Percentiles rank a stretch among this genome's conserved stretches.
Conservation (phyloP, 192 early-diverging fungal genomes). For the Coemansia sp. region DNA sequence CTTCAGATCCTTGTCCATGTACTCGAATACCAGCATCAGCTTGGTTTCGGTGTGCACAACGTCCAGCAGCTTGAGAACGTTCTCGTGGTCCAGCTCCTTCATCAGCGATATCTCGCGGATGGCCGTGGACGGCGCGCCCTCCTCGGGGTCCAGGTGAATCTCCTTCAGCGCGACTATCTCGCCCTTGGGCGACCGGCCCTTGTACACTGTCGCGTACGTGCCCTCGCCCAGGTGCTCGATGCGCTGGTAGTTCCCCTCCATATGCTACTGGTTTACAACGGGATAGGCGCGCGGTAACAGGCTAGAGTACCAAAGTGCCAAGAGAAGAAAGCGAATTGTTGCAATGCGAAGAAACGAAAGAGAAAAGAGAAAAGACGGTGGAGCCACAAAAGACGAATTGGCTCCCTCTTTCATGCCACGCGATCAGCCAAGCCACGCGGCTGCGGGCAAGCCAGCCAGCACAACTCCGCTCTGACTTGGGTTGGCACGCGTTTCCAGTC, state of each 20-base stretch:
- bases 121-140: constrained; percentile 94
- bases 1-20: constrained; percentile 84
- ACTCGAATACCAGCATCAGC: constrained; percentile 82
- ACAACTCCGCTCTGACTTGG: too few species aligned
- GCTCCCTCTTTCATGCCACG: too few species aligned
- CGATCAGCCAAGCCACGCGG: too few species aligned
- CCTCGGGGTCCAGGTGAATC: constrained; percentile 85
- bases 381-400: background rate
- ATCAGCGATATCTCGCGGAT: constrained; percentile 97
- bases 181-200: constrained; percentile 74
- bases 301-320: background rate
- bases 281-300: background rate
- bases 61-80: constrained; percentile 81
- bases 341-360: background rate
- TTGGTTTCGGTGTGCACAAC: constrained; percentile 84
- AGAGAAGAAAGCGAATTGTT: background rate
- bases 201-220: constrained; percentile 89
- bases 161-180: constrained; percentile 95
- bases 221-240: constrained; percentile 96
- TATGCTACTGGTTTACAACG: background rate
- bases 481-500: background rate
- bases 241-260: constrained; percentile 60
- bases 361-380: background rate
- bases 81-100: constrained; percentile 91
- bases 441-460: too few species aligned